Conservation (phyloP, 352 stramenopile genomes). For the Pythium biforme region DNA sequence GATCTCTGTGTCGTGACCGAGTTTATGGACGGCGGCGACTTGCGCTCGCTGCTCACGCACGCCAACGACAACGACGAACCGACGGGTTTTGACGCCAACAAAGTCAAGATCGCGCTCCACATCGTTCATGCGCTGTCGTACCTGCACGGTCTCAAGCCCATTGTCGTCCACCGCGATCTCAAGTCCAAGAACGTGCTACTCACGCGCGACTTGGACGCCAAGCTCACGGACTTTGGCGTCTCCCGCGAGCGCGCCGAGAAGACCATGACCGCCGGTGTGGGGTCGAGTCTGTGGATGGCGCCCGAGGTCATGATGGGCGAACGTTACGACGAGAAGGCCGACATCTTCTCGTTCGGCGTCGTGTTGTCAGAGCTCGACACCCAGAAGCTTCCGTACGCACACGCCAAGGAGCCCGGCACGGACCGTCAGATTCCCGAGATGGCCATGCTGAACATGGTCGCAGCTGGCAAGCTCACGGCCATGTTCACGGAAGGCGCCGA, state of each 20-base stretch:
- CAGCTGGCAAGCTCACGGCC: conserved; percentile 27
- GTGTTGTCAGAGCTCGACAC: conserved; percentile 52
- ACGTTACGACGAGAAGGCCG: conserved; percentile 40
- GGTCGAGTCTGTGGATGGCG: conserved; percentile 27
- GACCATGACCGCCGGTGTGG: conserved; percentile 22
- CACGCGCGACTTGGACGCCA: conserved; percentile 20
- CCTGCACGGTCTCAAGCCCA: conserved; percentile 15
- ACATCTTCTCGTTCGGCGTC: conserved; percentile 87
- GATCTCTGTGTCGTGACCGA: conserved; percentile 42
- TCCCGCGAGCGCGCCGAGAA: conserved; percentile 25
- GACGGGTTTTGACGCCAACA: conserved; percentile 33
- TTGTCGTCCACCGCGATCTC: conserved; percentile 22
- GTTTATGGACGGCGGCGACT: conserved; percentile 46
- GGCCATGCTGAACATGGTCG: conserved; percentile 35
- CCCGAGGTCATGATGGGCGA: conserved; percentile 39
- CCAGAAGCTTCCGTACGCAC: conserved; percentile 31
- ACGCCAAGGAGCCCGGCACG: conserved; percentile 16
- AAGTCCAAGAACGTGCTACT: conserved; percentile 25
- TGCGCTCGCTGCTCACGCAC: conserved; percentile 32
- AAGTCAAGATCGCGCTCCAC: conserved; percentile 41
- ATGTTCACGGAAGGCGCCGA: conserved; percentile 34
- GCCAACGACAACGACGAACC: conserved; percentile 20
- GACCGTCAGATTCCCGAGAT: conserved; percentile 9
- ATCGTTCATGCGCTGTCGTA: conserved; percentile 20
- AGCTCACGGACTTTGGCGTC: conserved; percentile 43